Conservation (phyloP, 345 rosid species). For the Citrus medica region DNA sequence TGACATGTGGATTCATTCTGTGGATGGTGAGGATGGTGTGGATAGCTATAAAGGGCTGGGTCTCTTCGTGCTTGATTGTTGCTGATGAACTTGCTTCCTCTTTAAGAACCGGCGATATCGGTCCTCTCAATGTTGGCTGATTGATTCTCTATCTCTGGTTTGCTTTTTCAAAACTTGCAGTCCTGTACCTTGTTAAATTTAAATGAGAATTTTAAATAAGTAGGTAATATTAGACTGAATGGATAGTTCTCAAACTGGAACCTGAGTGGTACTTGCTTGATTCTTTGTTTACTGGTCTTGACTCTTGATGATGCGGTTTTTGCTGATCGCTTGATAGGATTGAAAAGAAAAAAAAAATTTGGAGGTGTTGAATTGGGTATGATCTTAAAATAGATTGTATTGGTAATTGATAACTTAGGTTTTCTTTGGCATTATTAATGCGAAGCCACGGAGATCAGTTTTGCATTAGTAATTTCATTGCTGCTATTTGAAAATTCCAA, state of each 20-base stretch:
- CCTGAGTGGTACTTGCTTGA: background rate
- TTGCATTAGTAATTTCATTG: background rate
- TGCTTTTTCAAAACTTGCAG: slow-evolving; percentile 8
- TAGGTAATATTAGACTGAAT: background rate
- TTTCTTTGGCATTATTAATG: background rate
- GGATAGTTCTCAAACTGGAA: no score
- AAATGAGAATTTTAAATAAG: background rate
- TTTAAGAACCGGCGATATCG: slow-evolving; percentile 78
- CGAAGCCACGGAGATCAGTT: background rate
- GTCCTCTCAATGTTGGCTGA: slow-evolving; percentile 80
- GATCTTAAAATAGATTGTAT: background rate
- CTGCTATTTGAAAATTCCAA: background rate
- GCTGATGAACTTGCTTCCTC: slow-evolving; percentile 85
- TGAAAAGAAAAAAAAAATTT: background rate
- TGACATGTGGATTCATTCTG: slow-evolving; percentile 55
- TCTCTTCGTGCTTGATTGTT: slow-evolving; percentile 71
- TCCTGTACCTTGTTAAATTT: background rate
- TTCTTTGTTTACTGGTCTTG: background rate
- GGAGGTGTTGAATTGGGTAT: background rate
- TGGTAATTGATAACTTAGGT: background rate
- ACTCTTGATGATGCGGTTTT: background rate
- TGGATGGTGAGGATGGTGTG: slow-evolving; percentile 69
- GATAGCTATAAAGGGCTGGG: slow-evolving; percentile 68
- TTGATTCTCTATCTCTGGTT: slow-evolving; percentile 11
- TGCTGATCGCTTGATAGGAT: background rate